Conservation (phyloP, 2,329 filamentous ascomycete genomes). For the Calonectria honghensis region DNA sequence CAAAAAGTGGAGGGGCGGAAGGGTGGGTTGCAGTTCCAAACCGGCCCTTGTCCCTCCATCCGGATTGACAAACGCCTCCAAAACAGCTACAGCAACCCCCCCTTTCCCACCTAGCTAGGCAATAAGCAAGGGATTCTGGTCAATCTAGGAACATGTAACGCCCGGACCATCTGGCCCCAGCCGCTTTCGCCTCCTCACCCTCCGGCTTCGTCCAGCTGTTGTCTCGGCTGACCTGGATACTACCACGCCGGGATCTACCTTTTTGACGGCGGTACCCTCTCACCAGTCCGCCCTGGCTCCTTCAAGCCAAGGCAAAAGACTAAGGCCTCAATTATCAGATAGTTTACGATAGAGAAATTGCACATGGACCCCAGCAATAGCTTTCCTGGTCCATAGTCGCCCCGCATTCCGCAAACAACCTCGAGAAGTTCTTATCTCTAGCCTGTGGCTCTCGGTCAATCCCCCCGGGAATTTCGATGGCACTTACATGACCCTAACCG, state of each 20-base stretch:
- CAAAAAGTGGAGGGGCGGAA: conserved; percentile 25
- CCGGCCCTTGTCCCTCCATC: conserved; percentile 14
- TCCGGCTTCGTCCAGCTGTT: conserved; percentile 25
- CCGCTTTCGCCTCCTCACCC: background rate
- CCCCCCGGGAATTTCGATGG: conserved; percentile 35
- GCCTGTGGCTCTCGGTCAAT: conserved; percentile 40
- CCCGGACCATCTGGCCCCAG: conserved; percentile 17
- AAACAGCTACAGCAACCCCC: conserved; percentile 29
- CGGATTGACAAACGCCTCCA: conserved; percentile 19
- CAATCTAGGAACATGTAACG: conserved; percentile 7
- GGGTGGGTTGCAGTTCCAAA: conserved; percentile 13
- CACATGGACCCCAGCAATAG: conserved; percentile 1
- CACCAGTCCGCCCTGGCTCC: background rate
- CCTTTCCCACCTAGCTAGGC: conserved; percentile 8
- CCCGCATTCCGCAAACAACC: conserved; percentile 55
- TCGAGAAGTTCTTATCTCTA: conserved; percentile 47
- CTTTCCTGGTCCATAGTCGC: conserved; percentile 30
- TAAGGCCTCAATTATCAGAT: background rate
- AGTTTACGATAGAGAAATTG: conserved; percentile 24
- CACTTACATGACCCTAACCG: conserved; percentile 49
- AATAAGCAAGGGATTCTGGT: background rate
- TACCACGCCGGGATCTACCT: conserved; percentile 18
- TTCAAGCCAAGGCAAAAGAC: background rate
- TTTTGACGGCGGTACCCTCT: conserved; percentile 1
- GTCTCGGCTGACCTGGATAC: conserved; percentile 32